phyloP scores from a whole-genome alignment of 345 rosid species.

The Eucalyptus tenuipes region DNA sequence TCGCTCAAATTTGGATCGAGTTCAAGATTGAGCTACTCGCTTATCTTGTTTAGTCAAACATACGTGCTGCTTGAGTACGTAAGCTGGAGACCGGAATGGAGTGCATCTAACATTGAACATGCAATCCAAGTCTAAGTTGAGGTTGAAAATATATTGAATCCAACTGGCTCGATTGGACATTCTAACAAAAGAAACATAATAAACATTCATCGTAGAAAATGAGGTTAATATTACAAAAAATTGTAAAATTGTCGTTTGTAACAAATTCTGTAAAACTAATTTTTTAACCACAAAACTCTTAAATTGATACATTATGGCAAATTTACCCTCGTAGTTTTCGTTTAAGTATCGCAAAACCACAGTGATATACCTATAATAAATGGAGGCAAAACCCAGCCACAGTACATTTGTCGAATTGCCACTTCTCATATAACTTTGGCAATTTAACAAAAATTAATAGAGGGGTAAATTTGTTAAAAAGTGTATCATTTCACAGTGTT shows the following conservation, averaged over 20 bases:
- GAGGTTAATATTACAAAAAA: too few species aligned
- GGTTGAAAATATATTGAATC: too few species aligned
- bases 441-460: fast-evolving
- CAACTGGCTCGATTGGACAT: fast-evolving
- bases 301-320: fast-evolving
- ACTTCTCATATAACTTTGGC: fast-evolving
- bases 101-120: fast-evolving
- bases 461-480: fast-evolving
- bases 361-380: too few species aligned
- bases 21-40: background rate
- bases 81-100: background rate
- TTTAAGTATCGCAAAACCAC: fast-evolving
- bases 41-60: background rate
- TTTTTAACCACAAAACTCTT: too few species aligned
- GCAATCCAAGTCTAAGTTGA: background rate
- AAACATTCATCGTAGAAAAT: too few species aligned
- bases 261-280: fast-evolving
- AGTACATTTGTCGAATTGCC: fast-evolving
- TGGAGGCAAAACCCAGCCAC: fast-evolving
- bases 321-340: fast-evolving
- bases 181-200: too few species aligned
- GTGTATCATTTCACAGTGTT: fast-evolving
- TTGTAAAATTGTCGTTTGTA: fast-evolving
- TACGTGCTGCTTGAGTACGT: background rate
- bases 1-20: background rate